phyloP scores from a whole-genome alignment of 495 filamentous ascomycete species.

The Penicillium waksmanii region DNA sequence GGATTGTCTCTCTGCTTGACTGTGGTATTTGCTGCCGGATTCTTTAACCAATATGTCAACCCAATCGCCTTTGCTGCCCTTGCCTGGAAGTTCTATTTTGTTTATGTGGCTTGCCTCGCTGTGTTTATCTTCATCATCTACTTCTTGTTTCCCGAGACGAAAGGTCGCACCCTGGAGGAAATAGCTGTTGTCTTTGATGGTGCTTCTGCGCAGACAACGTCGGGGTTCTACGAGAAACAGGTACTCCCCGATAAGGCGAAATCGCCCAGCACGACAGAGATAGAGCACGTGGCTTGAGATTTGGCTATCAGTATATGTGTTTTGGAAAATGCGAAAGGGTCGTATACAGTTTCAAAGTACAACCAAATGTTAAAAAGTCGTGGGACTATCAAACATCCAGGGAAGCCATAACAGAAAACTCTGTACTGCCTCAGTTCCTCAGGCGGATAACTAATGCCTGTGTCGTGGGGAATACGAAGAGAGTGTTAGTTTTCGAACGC shows the following conservation, averaged over 20 bases:
- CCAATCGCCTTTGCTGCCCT: constrained; percentile 2
- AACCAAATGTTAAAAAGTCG: too few species aligned
- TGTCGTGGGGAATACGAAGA: not conserved
- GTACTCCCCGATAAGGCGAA: not conserved
- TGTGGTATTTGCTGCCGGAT: not conserved
- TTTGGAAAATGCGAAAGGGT: too few species aligned
- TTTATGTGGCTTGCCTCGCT: constrained; percentile 2
- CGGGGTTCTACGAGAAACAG: not conserved
- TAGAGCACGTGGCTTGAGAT: not conserved
- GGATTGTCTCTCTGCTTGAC: constrained; percentile 52
- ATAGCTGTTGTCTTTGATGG: constrained; percentile 7
- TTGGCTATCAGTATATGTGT: too few species aligned
- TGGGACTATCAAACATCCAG: too few species aligned
- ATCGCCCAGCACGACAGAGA: not conserved
- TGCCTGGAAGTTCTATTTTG: constrained; percentile 6
- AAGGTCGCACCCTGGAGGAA: constrained; percentile 1
- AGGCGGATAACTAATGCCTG: not conserved
- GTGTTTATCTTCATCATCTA: not conserved
- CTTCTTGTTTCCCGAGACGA: constrained; percentile 5
- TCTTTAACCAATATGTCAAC: constrained; percentile 3
- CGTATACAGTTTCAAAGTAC: too few species aligned
- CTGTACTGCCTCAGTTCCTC: not conserved
- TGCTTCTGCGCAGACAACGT: not conserved
- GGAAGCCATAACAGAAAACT: too few species aligned
- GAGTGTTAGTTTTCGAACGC: constrained; percentile 57